phyloP scores from a whole-genome alignment of 2,329 filamentous ascomycete genomes.

The Beauveria rudraprayagi region DNA sequence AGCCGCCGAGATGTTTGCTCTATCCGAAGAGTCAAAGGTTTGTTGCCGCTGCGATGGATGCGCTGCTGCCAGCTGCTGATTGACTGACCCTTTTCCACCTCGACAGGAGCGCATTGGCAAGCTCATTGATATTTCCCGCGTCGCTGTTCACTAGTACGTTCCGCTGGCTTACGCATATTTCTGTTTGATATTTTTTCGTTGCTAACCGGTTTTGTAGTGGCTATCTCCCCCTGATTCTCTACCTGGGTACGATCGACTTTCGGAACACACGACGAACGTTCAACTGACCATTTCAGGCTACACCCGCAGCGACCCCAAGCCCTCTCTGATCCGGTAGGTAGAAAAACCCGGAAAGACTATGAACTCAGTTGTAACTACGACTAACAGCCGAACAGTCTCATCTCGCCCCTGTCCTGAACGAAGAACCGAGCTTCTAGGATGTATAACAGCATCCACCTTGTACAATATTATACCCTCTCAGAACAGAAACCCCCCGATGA shows the following conservation, averaged over 20 bases:
- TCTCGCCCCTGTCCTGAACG: constrained; percentile 55
- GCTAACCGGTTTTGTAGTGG: constrained; percentile 53
- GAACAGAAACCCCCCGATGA: neutral
- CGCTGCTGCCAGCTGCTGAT: neutral
- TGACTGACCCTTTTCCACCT: constrained; percentile 8
- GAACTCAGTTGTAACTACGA: constrained; percentile 16
- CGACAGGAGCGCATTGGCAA: constrained; percentile 93
- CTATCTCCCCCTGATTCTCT: constrained; percentile 93
- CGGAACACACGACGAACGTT: neutral
- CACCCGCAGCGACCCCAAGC: constrained; percentile 86
- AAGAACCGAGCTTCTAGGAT: neutral
- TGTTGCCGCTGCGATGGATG: constrained; percentile 12
- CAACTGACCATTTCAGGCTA: constrained; percentile 55
- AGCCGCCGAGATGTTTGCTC: constrained; percentile 46
- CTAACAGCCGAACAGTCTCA: constrained; percentile 36
- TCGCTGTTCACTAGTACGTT: constrained; percentile 90
- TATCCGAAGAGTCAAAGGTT: constrained; percentile 98
- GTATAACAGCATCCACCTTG: neutral
- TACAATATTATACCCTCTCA: neutral
- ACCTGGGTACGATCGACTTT: constrained; percentile 60
- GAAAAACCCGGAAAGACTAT: too few species aligned
- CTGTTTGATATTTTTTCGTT: neutral
- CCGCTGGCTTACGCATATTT: neutral
- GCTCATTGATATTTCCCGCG: constrained; percentile 88
- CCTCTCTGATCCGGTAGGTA: constrained; percentile 54